A percentile compares a stretch with the other conserved stretches of the same genome.
These are phyloP conservation scores for Fragosphaeria purpurea DNA, from an alignment of 2,329 filamentous ascomycete species.

Conservation along the genomic window DNA sequence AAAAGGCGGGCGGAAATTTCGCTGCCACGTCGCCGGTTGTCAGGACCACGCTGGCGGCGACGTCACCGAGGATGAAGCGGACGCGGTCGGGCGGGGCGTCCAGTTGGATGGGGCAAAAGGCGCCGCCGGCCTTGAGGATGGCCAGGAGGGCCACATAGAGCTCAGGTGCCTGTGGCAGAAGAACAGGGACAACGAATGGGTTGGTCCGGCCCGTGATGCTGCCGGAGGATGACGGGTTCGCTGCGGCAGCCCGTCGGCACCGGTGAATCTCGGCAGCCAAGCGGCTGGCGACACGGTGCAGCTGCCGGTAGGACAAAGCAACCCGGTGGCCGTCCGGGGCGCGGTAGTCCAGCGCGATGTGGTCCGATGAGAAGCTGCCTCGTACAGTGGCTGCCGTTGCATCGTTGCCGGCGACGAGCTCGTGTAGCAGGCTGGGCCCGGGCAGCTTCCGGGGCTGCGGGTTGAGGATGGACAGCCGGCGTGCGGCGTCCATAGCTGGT, in stretches of 20 bases:
- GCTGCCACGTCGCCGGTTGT: conserved; percentile 42
- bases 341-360: conserved; percentile 54
- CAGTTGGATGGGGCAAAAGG: conserved; percentile 75
- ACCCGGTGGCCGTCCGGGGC: conserved; percentile 33
- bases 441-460: conserved; percentile 27
- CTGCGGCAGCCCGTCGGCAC: too few species aligned
- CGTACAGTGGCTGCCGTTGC: too few species aligned
- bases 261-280: conserved; percentile 43
- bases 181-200: conserved; percentile 57
- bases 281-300: conserved; percentile 48
- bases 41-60: conserved; percentile 58
- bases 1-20: conserved; percentile 22
- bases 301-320: conserved; percentile 48
- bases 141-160: conserved; percentile 72
- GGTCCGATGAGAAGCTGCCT: too few species aligned
- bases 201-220: neutral
- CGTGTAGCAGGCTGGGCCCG: conserved; percentile 38
- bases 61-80: conserved; percentile 70
- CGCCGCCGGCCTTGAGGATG: conserved; percentile 69
- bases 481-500: too few species aligned
- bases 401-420: conserved; percentile 44
- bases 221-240: too few species aligned
- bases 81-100: conserved; percentile 70
- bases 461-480: conserved; percentile 35
- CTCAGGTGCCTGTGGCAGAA: conserved; percentile 65